Evolutionary conservation across 1,139 yeast species (phyloP), one percentile per base, ranked within the genome.

Genomic region (Casaregolazyma suthepensis): DNA sequence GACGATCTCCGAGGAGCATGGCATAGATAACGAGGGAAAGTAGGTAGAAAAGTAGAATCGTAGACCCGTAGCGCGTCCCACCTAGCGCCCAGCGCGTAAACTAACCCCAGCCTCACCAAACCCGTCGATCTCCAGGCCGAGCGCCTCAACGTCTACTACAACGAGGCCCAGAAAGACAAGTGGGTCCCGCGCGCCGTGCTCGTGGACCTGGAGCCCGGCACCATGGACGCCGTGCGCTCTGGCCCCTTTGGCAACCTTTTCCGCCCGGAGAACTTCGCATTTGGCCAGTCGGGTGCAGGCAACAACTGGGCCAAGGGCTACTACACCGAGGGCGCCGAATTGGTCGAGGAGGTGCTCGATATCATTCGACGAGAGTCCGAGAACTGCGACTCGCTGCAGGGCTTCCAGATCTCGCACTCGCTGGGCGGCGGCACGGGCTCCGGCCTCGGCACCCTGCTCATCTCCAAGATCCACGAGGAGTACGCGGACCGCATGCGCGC

Each of bases 391-490:
- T 85, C 95, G 58, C 79, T 89, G 64, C 96, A 89, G 75, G 96
- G 96, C 63, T 89, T 89, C 81, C 96, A 88, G 75, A 85, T 89
- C 67, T 82, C 96, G 53, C 96, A 89, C 72, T 89, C 96, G 45
- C 79, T 89, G 59, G 96, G 96, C 72, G 96, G 96, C 73, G 96
- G 96, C 77, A 89, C 96, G 53, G 96, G 96, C 67, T 87, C 96
- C 38, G 96, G 96, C 73, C 84, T 89, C 91, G 96, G 96, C 67
- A 87, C 96, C 46, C 73, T 88, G 63, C 78, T 87, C 66, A 81
- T 87, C 63, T 81, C 89, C 55, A 84, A 83, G 67, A 85, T 87
- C 66, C 81, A 90, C 71, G 95, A 88, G 70, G 96, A 88, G 71
- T 88, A 83, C 65, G 90, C 95, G 51, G 96, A 89, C 72, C 84